Evolutionary conservation across 1,284 basidiomycete genomes (phyloP).

Genomic region (Trichosporon ovoides): DNA sequence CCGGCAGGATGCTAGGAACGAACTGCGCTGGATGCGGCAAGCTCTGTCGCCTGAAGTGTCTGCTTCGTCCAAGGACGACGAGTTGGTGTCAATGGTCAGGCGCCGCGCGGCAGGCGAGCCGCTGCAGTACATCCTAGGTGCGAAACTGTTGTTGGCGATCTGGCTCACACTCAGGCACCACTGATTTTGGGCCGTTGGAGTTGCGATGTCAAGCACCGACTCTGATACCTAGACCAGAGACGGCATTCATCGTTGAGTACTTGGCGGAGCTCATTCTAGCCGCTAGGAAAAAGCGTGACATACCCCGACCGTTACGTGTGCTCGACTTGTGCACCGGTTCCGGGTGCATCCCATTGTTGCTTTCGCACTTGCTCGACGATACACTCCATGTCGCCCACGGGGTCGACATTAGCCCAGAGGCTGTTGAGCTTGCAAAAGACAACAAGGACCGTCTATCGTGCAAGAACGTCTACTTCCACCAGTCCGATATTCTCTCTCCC

Average conservation of each 20-base stretch:
- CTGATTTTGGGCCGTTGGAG: slow-evolving; percentile 78
- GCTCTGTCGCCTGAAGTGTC: neutral
- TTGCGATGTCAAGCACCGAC: slow-evolving; percentile 67
- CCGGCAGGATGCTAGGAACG: slow-evolving; percentile 31
- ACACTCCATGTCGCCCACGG: slow-evolving; percentile 56
- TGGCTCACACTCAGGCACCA: slow-evolving; percentile 57
- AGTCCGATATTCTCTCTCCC: slow-evolving; percentile 54
- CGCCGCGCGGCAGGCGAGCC: slow-evolving; percentile 63
- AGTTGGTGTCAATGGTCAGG: slow-evolving; percentile 29
- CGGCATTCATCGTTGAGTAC: slow-evolving; percentile 63
- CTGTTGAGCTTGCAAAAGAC: slow-evolving; percentile 64
- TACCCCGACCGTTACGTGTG: slow-evolving; percentile 42
- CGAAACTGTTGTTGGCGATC: slow-evolving; percentile 1
- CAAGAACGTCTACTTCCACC: slow-evolving; percentile 14
- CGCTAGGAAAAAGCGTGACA: neutral
- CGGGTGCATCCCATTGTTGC: slow-evolving; percentile 77
- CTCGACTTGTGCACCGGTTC: slow-evolving; percentile 87
- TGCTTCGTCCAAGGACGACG: neutral
- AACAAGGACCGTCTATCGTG: slow-evolving; percentile 53
- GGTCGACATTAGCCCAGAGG: slow-evolving; percentile 65
- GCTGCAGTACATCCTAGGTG: slow-evolving; percentile 85
- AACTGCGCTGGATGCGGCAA: slow-evolving; percentile 42
- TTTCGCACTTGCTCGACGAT: slow-evolving; percentile 61
- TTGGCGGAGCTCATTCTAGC: slow-evolving; percentile 22
- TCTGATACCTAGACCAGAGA: slow-evolving; percentile 87